Evolutionary conservation across 768 basidiomycete genomes (phyloP).

Genomic region (Naganishia randhawae): DNA sequence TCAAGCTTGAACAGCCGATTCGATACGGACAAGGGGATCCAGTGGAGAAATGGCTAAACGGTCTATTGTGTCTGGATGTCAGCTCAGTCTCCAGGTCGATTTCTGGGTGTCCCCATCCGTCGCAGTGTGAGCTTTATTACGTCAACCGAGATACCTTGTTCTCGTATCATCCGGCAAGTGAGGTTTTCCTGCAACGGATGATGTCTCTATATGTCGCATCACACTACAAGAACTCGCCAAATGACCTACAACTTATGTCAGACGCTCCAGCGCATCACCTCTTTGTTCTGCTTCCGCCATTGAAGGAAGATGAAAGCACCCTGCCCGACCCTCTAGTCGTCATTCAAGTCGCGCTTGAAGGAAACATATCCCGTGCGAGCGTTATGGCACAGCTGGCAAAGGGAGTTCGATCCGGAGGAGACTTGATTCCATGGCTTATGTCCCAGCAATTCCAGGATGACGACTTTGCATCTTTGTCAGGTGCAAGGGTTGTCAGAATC

Average conservation of each 20-base stretch:
- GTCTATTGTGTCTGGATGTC: slow-evolving; percentile 83
- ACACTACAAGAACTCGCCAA: slow-evolving; percentile 99
- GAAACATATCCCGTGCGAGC: slow-evolving; percentile 76
- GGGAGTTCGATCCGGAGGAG: slow-evolving; percentile 81
- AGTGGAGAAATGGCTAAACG: slow-evolving; percentile 91
- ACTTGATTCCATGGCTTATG: slow-evolving; percentile 96
- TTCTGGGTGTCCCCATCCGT: slow-evolving; percentile 88
- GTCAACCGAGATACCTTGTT: slow-evolving; percentile 94
- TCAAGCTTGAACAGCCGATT: slow-evolving; percentile 91
- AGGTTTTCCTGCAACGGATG: slow-evolving; percentile 94
- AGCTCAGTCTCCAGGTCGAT: slow-evolving; percentile 56
- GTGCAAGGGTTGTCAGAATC: slow-evolving; percentile 84
- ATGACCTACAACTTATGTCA: slow-evolving; percentile 93
- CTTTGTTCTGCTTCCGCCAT: slow-evolving; percentile 88
- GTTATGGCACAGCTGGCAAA: slow-evolving; percentile 81
- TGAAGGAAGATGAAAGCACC: slow-evolving; percentile 81
- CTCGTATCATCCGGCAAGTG: slow-evolving; percentile 94
- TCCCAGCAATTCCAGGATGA: slow-evolving; percentile 89
- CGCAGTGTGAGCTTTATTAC: slow-evolving; percentile 88
- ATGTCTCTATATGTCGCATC: slow-evolving; percentile 96
- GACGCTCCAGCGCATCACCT: slow-evolving; percentile 96
- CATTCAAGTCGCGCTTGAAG: slow-evolving; percentile 91
- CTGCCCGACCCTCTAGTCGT: slow-evolving; percentile 95
- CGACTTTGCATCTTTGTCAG: slow-evolving; percentile 85
- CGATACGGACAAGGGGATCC: slow-evolving; percentile 82